Evolutionary conservation across 139 green algal species (phyloP).

Genomic region (Tetradesmus lagerheimii): DNA sequence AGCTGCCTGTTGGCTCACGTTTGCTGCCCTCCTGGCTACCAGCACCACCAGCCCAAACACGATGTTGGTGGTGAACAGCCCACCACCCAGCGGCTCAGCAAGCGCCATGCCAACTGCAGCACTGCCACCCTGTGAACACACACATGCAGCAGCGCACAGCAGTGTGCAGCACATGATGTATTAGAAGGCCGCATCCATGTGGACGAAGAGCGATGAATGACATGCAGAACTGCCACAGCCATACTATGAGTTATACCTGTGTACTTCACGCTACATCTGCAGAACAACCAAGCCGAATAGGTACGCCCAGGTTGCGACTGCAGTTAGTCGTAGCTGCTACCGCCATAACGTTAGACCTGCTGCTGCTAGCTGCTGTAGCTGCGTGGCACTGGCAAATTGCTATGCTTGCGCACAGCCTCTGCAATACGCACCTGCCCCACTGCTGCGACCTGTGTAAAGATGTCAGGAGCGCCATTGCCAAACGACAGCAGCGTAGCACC

Average conservation of each 20-base stretch:
- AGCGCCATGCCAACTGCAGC: slow-evolving; percentile 62
- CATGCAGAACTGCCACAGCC: too few relatives aligned
- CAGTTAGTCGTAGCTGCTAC: too few relatives aligned
- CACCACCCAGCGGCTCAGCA: slow-evolving; percentile 70
- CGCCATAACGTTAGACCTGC: too few relatives aligned
- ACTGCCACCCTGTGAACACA: not conserved
- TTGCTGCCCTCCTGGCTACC: slow-evolving; percentile 18
- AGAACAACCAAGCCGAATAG: too few relatives aligned
- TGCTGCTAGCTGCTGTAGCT: too few relatives aligned
- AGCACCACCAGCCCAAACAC: slow-evolving; percentile 65
- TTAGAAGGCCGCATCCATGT: too few relatives aligned
- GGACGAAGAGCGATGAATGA: too few relatives aligned
- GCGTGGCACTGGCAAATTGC: too few relatives aligned
- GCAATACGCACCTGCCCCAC: slow-evolving; percentile 36
- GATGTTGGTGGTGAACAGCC: slow-evolving; percentile 71
- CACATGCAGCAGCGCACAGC: not conserved
- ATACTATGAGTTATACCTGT: too few relatives aligned
- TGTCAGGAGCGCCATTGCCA: slow-evolving; percentile 77
- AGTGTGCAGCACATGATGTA: not conserved
- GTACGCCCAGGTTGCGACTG: too few relatives aligned
- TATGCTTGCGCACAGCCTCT: too few relatives aligned
- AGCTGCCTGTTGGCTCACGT: not conserved
- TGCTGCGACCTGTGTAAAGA: slow-evolving; percentile 76
- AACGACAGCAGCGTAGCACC: slow-evolving; percentile 77
- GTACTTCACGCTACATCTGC: too few relatives aligned